Evolutionary conservation across 1,284 basidiomycete genomes (phyloP).

Genomic region (Polyporus tsugae): DNA sequence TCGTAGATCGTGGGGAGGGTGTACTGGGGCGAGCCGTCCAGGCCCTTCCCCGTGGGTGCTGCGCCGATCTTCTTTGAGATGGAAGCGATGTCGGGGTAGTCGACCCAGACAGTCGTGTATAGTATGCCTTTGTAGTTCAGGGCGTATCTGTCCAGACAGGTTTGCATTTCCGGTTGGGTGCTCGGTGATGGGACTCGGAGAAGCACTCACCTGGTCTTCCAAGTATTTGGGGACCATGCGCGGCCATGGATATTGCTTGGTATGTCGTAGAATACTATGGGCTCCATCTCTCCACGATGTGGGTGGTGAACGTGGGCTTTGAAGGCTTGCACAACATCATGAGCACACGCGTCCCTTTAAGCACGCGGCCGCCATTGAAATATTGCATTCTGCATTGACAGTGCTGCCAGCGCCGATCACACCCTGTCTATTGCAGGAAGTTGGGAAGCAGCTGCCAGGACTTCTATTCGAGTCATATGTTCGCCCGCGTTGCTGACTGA

Average conservation of each 20-base stretch:
- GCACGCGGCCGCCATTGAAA: background rate
- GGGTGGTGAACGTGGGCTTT: no score
- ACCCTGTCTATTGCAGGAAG: background rate
- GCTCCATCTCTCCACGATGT: constrained; percentile 8
- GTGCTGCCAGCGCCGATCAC: background rate
- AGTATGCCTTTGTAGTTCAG: constrained; percentile 42
- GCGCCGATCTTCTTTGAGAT: constrained; percentile 41
- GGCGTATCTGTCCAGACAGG: constrained; percentile 34
- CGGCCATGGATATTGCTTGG: constrained; percentile 19
- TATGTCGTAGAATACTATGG: constrained; percentile 32
- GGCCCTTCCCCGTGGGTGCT: constrained; percentile 32
- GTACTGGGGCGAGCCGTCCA: constrained; percentile 38
- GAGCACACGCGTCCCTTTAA: background rate
- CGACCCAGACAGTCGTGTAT: constrained; percentile 42
- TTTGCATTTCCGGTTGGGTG: background rate
- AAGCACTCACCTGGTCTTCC: constrained; percentile 35
- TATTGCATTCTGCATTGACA: background rate
- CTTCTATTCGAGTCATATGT: background rate
- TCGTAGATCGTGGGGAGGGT: constrained; percentile 45
- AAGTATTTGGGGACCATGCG: constrained; percentile 32
- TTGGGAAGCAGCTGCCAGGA: background rate
- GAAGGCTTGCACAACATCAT: background rate
- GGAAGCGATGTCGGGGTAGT: constrained; percentile 46
- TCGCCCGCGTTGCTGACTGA: background rate
- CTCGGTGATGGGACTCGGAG: background rate